Conservation (phyloP, 2,329 filamentous ascomycete species). For the Neoascochyta sp. region DNA sequence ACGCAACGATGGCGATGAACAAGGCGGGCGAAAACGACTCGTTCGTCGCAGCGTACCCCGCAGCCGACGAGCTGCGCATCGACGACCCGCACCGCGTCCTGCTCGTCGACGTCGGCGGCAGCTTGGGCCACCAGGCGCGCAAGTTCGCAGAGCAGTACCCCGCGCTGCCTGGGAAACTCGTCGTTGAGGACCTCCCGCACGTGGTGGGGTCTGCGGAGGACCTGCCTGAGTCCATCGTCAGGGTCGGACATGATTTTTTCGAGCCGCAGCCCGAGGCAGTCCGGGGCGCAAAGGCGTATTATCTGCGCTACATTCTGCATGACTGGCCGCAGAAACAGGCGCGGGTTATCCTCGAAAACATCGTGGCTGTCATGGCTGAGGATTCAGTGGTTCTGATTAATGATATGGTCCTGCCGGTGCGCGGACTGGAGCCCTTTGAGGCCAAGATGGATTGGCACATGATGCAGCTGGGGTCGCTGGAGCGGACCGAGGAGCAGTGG, state of each 20-base stretch:
- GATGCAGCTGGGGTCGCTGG: slow-evolving; percentile 39
- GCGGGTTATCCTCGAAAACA: slow-evolving; percentile 31
- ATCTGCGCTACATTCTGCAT: slow-evolving; percentile 37
- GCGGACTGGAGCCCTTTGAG: slow-evolving; percentile 25
- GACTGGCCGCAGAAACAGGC: slow-evolving; percentile 41
- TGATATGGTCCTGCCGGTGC: slow-evolving; percentile 42
- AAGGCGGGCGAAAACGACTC: slow-evolving; percentile 2
- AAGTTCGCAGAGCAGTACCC: slow-evolving; percentile 9
- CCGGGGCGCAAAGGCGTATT: slow-evolving; percentile 26
- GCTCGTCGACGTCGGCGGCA: slow-evolving; percentile 18
- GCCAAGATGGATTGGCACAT: slow-evolving; percentile 43
- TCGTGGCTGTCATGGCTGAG: slow-evolving; percentile 28
- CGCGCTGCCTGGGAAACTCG: slow-evolving; percentile 8
- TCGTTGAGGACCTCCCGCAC: slow-evolving; percentile 16
- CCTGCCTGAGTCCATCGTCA: slow-evolving; percentile 5
- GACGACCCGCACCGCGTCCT: slow-evolving; percentile 5
- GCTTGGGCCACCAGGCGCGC: slow-evolving; percentile 12
- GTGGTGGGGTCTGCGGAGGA: slow-evolving; percentile 6
- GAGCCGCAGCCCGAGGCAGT: slow-evolving; percentile 10
- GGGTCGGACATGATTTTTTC: slow-evolving; percentile 16
- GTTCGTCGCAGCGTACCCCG: slow-evolving; percentile 14
- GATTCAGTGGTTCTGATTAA: slow-evolving; percentile 45
- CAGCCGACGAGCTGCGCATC: slow-evolving; percentile 9
- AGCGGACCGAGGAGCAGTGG: slow-evolving; percentile 44
- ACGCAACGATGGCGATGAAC: slow-evolving; percentile 22